These are phyloP conservation scores for Kregervanrija pseudodelftensis DNA, from an alignment of 805 yeast genomes.

Conservation along the genomic window DNA sequence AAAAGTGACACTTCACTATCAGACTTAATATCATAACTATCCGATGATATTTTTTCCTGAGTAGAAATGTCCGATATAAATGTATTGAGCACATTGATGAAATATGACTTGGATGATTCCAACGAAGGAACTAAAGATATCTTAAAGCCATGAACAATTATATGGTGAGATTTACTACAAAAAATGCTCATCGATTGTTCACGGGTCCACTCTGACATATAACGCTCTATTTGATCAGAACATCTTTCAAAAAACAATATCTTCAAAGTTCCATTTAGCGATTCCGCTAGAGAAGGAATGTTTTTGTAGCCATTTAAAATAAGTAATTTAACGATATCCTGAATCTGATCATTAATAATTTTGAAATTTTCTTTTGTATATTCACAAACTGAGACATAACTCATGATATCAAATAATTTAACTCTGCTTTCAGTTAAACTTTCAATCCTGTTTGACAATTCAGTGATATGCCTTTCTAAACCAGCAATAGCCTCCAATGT, in stretches of 20 bases:
- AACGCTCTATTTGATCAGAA: slow-evolving; percentile 5
- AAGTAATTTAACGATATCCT: slow-evolving; percentile 28
- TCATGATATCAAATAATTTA: slow-evolving; percentile 11
- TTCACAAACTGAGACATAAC: slow-evolving; percentile 12
- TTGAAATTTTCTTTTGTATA: slow-evolving; percentile 10
- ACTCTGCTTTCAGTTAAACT: slow-evolving; percentile 11
- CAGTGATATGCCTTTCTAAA: slow-evolving; percentile 23
- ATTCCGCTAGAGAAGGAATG: slow-evolving; percentile 24
- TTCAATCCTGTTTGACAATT: slow-evolving; percentile 28
- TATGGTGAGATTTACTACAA: slow-evolving; percentile 21
- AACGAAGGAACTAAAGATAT: slow-evolving; percentile 36
- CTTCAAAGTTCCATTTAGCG: slow-evolving; percentile 28
- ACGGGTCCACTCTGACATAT: slow-evolving; percentile 13
- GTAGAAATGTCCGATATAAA: slow-evolving; percentile 14
- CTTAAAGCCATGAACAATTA: slow-evolving; percentile 31
- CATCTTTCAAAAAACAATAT: slow-evolving; percentile 26
- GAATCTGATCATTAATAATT: slow-evolving; percentile 19
- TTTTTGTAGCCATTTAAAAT: slow-evolving; percentile 31
- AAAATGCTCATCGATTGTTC: slow-evolving; percentile 10
- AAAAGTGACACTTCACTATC: background rate
- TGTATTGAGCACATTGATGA: slow-evolving; percentile 22
- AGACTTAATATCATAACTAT: slow-evolving; percentile 16
- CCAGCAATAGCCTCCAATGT: slow-evolving; percentile 24
- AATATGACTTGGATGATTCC: slow-evolving; percentile 27
- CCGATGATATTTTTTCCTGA: slow-evolving; percentile 22